phyloP scores from a whole-genome alignment of 2,329 filamentous ascomycete species.

The Aspergillus candidus region DNA sequence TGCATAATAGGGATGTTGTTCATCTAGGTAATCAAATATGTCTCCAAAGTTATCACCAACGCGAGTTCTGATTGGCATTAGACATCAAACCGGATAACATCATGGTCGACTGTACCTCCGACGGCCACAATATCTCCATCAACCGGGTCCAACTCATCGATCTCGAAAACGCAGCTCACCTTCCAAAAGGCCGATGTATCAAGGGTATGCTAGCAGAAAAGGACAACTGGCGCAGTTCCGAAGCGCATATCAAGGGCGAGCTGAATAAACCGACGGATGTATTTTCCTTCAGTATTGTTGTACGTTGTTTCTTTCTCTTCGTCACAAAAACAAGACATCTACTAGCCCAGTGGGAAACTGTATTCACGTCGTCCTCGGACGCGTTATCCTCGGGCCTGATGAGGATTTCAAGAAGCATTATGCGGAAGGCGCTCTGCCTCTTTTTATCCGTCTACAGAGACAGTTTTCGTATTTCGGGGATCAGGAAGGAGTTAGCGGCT shows the following conservation, averaged over 20 bases:
- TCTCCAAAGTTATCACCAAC: too few relatives aligned
- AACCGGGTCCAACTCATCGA: constrained; percentile 24
- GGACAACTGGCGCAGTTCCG: constrained; percentile 30
- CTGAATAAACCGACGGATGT: constrained; percentile 29
- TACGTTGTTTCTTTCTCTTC: constrained; percentile 7
- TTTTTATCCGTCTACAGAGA: constrained; percentile 37
- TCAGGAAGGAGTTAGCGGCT: constrained; percentile 34
- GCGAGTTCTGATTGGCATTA: constrained; percentile 9
- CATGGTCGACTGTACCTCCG: constrained; percentile 27
- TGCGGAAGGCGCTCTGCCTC: constrained; percentile 29
- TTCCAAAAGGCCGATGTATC: constrained; percentile 26
- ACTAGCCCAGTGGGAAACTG: constrained; percentile 22
- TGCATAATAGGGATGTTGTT: constrained; percentile 29
- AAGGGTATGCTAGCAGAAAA: constrained; percentile 25
- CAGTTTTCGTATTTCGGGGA: constrained; percentile 46
- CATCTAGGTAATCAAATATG: too few relatives aligned
- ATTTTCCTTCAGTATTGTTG: constrained; percentile 29
- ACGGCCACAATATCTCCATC: constrained; percentile 10
- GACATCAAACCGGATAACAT: constrained; percentile 37
- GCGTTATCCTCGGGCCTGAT: constrained; percentile 37
- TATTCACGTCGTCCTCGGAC: constrained; percentile 42
- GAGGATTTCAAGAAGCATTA: constrained; percentile 29
- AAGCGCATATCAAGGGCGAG: constrained; percentile 22
- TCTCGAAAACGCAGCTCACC: constrained; percentile 30
- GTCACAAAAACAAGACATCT: too few relatives aligned